A percentile compares a stretch with the other conserved stretches of the same genome.
Conservation (phyloP, 495 filamentous ascomycete genomes). For the Aspergillus nanangensis region DNA sequence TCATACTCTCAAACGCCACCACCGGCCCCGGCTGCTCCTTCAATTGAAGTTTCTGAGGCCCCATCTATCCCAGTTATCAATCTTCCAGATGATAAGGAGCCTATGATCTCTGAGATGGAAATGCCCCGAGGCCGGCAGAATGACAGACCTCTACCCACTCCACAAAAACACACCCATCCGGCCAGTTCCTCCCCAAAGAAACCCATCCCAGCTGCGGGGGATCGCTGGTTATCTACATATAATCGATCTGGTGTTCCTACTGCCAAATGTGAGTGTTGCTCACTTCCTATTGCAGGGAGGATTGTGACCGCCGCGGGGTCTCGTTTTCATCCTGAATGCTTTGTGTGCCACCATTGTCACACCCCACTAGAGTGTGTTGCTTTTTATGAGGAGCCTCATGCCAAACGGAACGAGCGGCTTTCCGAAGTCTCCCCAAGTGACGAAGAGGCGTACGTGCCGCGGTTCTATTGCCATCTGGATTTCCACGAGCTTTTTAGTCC, state of each 20-base stretch:
- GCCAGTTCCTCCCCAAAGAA: constrained; percentile 17
- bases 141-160: constrained; percentile 21
- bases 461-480: constrained; percentile 97
- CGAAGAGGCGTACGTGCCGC: constrained; percentile 56
- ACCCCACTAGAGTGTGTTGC: constrained; percentile 89
- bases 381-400: constrained; percentile 87
- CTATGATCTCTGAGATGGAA: constrained; percentile 35
- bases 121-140: constrained; percentile 9
- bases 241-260: constrained; percentile 58
- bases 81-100: constrained; percentile 47
- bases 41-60: constrained; percentile 50
- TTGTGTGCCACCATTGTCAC: constrained; percentile 82
- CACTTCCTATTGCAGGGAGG: constrained; percentile 78
- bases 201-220: constrained; percentile 21
- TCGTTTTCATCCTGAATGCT: constrained; percentile 94
- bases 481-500: constrained; percentile 95
- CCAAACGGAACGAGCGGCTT: constrained; percentile 62
- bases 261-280: constrained; percentile 79
- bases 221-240: constrained; percentile 36
- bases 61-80: constrained; percentile 59
- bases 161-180: constrained; percentile 11
- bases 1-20: constrained; percentile 25
- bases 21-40: constrained; percentile 39
- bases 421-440: constrained; percentile 50
- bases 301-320: constrained; percentile 74